Evolutionary conservation across 352 stramenopile genomes (phyloP).

Genomic region (Halophytophthora polymorphica): DNA sequence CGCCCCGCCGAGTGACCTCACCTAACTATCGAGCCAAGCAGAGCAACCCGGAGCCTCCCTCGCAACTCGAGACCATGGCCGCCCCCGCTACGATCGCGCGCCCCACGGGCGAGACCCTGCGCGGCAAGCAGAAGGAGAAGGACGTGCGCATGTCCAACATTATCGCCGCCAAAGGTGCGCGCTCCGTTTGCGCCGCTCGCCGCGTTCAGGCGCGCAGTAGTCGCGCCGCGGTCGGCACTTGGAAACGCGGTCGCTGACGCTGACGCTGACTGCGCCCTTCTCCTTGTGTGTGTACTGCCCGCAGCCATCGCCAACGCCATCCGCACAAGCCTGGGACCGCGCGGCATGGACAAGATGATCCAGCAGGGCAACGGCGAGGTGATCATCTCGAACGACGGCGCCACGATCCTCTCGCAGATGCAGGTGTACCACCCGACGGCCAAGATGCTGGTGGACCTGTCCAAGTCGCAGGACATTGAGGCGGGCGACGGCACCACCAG

Average conservation of each 20-base stretch:
- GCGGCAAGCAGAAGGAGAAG: conserved; percentile 94
- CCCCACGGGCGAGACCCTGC: conserved; percentile 72
- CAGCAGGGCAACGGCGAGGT: conserved; percentile 97
- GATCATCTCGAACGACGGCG: conserved; percentile 99
- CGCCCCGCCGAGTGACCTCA: too few species aligned
- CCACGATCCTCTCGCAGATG: conserved; percentile 99
- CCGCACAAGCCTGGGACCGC: conserved; percentile 96
- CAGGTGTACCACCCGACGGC: conserved; percentile 98
- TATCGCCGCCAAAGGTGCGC: conserved; percentile 94
- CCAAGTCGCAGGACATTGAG: conserved; percentile 99
- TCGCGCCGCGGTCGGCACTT: too few species aligned
- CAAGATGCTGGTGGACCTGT: conserved; percentile 99
- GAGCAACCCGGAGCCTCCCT: neutral
- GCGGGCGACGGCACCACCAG: conserved; percentile 97
- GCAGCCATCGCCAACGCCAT: conserved; percentile 97
- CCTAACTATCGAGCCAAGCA: neutral
- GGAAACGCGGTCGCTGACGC: neutral
- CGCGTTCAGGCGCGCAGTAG: too few species aligned
- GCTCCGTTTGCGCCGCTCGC: neutral
- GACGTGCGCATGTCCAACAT: conserved; percentile 99
- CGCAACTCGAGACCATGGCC: conserved; percentile 13
- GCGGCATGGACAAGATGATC: conserved; percentile 99
- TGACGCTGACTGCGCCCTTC: neutral
- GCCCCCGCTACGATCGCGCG: conserved; percentile 54
- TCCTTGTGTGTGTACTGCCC: neutral